A percentile compares a stretch with the other conserved stretches of the same genome.
Evolutionary conservation across 164 flowering plant species (phyloP).

Genomic region (Chimonanthus salicifolius): DNA sequence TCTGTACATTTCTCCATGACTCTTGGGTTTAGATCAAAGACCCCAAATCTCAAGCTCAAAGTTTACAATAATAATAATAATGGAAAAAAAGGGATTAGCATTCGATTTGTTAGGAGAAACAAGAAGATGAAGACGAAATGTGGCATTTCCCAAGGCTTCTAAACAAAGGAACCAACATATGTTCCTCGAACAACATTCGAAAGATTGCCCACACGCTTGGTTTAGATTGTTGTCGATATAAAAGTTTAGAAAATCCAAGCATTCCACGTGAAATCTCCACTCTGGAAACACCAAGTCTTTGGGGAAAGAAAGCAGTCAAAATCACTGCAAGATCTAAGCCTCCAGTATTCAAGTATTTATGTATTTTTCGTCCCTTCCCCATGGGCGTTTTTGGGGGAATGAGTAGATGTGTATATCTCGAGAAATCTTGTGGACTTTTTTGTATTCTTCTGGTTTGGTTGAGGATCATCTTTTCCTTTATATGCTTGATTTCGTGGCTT

Average conservation of each 20-base stretch:
- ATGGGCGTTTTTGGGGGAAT: background rate
- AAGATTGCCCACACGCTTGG: background rate
- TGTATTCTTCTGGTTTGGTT: background rate
- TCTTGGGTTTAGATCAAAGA: no score
- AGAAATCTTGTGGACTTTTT: slow-evolving; percentile 5
- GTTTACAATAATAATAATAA: no score
- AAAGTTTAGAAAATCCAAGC: background rate
- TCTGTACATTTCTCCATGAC: no score
- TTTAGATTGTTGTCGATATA: slow-evolving; percentile 5
- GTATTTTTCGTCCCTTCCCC: background rate
- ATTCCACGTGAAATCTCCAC: slow-evolving; percentile 7
- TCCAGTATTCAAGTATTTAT: slow-evolving; percentile 5
- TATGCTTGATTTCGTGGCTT: background rate
- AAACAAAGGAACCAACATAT: background rate
- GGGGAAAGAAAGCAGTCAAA: background rate
- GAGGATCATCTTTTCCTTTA: slow-evolving; percentile 1
- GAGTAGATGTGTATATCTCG: slow-evolving; percentile 11
- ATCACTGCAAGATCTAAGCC: slow-evolving; percentile 7
- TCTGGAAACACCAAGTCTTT: background rate
- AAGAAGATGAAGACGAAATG: slow-evolving; percentile 15
- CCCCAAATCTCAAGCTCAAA: no score
- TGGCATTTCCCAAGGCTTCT: slow-evolving; percentile 17
- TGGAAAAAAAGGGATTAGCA: background rate
- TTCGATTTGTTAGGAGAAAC: background rate
- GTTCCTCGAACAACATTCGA: background rate